Base-by-base conservation (phyloP, 2,329 filamentous ascomycete genomes). In the Claviceps sp. region DNA sequence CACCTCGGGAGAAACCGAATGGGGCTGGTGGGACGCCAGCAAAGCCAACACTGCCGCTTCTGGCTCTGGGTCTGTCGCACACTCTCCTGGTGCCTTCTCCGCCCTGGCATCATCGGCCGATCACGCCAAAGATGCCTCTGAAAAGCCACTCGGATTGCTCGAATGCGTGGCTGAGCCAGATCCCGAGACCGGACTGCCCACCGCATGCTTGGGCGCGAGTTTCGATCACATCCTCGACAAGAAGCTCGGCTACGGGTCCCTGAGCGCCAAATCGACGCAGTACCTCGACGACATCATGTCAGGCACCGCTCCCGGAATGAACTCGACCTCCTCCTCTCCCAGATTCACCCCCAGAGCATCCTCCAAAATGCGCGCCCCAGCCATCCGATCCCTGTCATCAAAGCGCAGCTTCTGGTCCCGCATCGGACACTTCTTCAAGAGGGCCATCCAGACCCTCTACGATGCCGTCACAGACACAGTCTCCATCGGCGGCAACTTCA, bases 1-100 rank as follows among this genome's bases (percentile, higher is more conserved):
- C 30, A 46, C 52, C 7, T 48, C 48, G 13, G 59, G 57, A 10
- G 57, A 62, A 19, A 58, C 60, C 1, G 56, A 60, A 56, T 62
- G 59, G 60, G 61, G 61, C 4, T 57, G 55, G 55, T 62, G 60
- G 60, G 50, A 13, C 3, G 58, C 58, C 8, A n/a, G 46, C 13
- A 44, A 54, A 10, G 44, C 39, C 14, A 45, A 47, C 16, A 17
- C n/a, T 19, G 41, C 13, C 17, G 22, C 42, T 16, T 11, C 40
- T 44, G 30, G 50, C 1, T n/a, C 34, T 26, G 46, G 41, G 5
- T 34, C 47, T 17, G 43, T 37, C 4, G 34, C 44, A 46, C 13
- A 16, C 22, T 50, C 54, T 5, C 26, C 16, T 8, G 5, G 37
- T 19, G 24, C 13, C 30, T 49, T 42, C n/a, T 49, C 39, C 13